Percentiles rank a stretch among this genome's conserved stretches.
Conservation (phyloP, 768 basidiomycete genomes). For the Pluteus cervinus region DNA sequence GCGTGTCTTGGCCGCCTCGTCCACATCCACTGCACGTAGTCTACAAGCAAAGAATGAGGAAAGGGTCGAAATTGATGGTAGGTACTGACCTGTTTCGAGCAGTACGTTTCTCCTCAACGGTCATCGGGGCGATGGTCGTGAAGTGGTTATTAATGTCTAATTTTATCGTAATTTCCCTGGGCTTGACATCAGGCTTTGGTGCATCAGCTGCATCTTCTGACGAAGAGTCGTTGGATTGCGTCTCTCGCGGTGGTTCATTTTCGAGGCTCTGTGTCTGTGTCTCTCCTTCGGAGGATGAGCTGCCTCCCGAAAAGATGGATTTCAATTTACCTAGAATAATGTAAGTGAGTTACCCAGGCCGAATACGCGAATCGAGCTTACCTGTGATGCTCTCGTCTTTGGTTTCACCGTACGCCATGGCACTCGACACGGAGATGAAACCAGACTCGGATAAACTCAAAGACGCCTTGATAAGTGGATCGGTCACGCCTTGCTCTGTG, state of each 20-base stretch:
- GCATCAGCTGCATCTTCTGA: slow-evolving; percentile 6
- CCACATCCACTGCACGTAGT: slow-evolving; percentile 69
- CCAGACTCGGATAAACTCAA: slow-evolving; percentile 82
- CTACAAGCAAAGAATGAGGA: slow-evolving; percentile 30
- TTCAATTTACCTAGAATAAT: slow-evolving; percentile 68
- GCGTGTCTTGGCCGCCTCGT: slow-evolving; percentile 69
- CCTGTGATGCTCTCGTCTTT: slow-evolving; percentile 77
- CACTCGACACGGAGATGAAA: slow-evolving; percentile 75
- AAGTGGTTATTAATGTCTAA: slow-evolving; percentile 60
- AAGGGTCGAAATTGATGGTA: not conserved
- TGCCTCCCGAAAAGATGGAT: slow-evolving; percentile 70
- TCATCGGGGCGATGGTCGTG: slow-evolving; percentile 70
- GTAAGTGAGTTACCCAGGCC: slow-evolving; percentile 1
- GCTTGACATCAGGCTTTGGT: slow-evolving; percentile 22
- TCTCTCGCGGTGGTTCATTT: slow-evolving; percentile 37
- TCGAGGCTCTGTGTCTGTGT: slow-evolving; percentile 34
- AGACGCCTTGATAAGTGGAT: slow-evolving; percentile 84
- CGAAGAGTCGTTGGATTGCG: slow-evolving; percentile 14
- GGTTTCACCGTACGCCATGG: slow-evolving; percentile 72
- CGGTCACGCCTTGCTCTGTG: slow-evolving; percentile 72
- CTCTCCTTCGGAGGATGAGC: slow-evolving; percentile 34
- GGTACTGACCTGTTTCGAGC: slow-evolving; percentile 62
- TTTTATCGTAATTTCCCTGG: slow-evolving; percentile 58
- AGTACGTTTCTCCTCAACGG: slow-evolving; percentile 65
- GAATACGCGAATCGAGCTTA: slow-evolving; percentile 21